A percentile compares a stretch with the other conserved stretches of the same genome.
phyloP scores from a whole-genome alignment of 1,284 basidiomycete genomes.

The Puccinia sorghi region DNA sequence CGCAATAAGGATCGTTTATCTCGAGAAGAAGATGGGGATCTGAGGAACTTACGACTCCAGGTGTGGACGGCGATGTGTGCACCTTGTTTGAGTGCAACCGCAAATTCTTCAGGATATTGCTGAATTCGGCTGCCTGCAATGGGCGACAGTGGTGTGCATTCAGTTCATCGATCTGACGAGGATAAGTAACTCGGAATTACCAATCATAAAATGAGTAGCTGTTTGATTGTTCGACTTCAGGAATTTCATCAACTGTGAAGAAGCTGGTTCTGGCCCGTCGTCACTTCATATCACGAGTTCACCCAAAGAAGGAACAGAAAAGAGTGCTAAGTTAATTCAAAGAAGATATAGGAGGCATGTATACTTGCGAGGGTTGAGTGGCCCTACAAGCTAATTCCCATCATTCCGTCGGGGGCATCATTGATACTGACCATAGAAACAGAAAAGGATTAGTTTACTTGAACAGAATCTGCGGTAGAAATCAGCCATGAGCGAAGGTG shows the following conservation, averaged over 20 bases:
- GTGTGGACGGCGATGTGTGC: slow-evolving; percentile 58
- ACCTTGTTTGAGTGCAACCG: slow-evolving; percentile 53
- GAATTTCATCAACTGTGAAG: slow-evolving; percentile 64
- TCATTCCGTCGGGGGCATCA: slow-evolving; percentile 46
- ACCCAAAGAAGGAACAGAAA: background rate
- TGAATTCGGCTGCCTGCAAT: slow-evolving; percentile 61
- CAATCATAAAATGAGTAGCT: slow-evolving; percentile 81
- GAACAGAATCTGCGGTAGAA: background rate
- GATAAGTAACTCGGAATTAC: slow-evolving; percentile 61
- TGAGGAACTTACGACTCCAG: slow-evolving; percentile 63
- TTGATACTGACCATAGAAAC: slow-evolving; percentile 21
- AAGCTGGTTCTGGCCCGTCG: slow-evolving; percentile 51
- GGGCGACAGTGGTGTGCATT: background rate
- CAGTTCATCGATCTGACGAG: background rate
- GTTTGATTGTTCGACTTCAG: slow-evolving; percentile 65
- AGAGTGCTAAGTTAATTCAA: background rate
- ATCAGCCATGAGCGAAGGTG: no score
- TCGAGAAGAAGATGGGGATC: background rate
- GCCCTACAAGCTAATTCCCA: slow-evolving; percentile 44
- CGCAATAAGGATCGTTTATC: background rate
- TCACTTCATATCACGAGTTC: slow-evolving; percentile 21
- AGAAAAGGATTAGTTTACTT: background rate
- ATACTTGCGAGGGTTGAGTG: background rate
- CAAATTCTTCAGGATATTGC: slow-evolving; percentile 64
- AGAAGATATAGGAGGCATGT: background rate